Percentiles rank a stretch among this genome's conserved stretches.
phyloP scores from a whole-genome alignment of 495 filamentous ascomycete genomes.

The Beverwykella pulmonaria region DNA sequence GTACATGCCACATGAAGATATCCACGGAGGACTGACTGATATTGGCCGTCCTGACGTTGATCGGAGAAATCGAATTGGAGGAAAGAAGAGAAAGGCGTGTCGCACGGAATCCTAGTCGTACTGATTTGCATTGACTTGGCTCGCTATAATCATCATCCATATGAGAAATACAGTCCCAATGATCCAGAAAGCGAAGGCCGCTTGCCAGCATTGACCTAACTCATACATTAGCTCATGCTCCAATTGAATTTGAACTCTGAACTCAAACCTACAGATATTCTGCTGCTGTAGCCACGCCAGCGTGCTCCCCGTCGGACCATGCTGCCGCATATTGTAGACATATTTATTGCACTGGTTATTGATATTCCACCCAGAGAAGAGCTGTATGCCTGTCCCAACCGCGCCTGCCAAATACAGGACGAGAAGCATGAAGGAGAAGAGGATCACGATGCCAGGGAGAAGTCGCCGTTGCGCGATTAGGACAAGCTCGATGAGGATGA shows the following conservation, averaged over 20 bases:
- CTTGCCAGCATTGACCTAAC: constrained; percentile 60
- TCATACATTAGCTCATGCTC: neutral
- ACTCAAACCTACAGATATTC: constrained; percentile 70
- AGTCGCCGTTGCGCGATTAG: constrained; percentile 67
- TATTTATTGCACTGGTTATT: constrained; percentile 78
- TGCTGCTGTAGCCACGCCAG: constrained; percentile 86
- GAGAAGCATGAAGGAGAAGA: constrained; percentile 91
- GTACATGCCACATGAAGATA: constrained; percentile 4
- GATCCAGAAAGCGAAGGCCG: constrained; percentile 69
- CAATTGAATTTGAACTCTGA: neutral
- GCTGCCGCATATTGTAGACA: constrained; percentile 59
- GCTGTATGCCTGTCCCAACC: constrained; percentile 85
- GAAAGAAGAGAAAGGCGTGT: neutral
- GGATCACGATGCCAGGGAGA: constrained; percentile 84
- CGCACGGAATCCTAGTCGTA: constrained; percentile 45
- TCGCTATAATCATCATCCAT: constrained; percentile 94
- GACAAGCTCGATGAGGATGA: constrained; percentile 47
- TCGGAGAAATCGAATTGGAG: neutral
- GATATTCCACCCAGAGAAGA: constrained; percentile 79
- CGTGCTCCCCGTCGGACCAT: constrained; percentile 68
- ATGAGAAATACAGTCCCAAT: constrained; percentile 82
- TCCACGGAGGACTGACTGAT: too few relatives aligned
- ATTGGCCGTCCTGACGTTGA: too few relatives aligned
- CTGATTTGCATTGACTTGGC: constrained; percentile 76
- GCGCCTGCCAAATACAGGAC: constrained; percentile 88